Base-by-base conservation (phyloP, 139 green algal genomes). In the Haematococcus sp. region DNA sequence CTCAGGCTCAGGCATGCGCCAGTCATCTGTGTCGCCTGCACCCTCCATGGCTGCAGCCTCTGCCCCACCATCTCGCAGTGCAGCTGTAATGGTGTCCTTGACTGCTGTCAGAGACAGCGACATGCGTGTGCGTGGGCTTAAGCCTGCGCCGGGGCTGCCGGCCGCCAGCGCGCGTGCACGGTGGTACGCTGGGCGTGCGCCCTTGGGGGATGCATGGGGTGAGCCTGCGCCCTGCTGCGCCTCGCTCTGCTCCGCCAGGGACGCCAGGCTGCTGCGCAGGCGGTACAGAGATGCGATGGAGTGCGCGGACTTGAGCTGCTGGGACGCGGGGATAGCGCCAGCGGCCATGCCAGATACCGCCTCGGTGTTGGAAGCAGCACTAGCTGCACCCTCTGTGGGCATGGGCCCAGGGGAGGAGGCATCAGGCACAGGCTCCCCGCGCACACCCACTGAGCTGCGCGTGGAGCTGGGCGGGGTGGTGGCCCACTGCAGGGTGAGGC, bases 381-480 rank as follows among this genome's bases (percentile, higher is more conserved):
- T 72, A 11, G 11, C 11, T 7, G 40, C 40, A 7, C 40, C 40
- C 40, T 49, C 40, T 19, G 40, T 49, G 7, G 40, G 40, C 7
- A 49, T 11, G 40, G 40, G 40, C 40, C 40, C 40, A 49, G 40
- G 40, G 40, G 40, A 49, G 40, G 40, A 49, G 11, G 40, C 40
- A 7, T 49, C 40, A 7, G 40, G 40, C 7, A 49, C 40, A 7
- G 40, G 40, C 40, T 49, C 40, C 7, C 40, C 40, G 11, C 43
- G 64, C 68, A 54, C 35, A 22, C 54, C 68, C 5, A 55, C 30
- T 33, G 73, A 78, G 2, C 61, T 65, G 31, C 63, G 34, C 0
- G 32, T 51, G 1, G 73, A 78, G 63, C 49, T 60, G 9, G 73
- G 63, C 20, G 74, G 74, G 2, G 74, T 75, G 33, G 66, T 74